Percentiles rank a stretch among this genome's conserved stretches.
Conservation (phyloP, 805 yeast genomes). For the Lipomyces oligophaga region DNA sequence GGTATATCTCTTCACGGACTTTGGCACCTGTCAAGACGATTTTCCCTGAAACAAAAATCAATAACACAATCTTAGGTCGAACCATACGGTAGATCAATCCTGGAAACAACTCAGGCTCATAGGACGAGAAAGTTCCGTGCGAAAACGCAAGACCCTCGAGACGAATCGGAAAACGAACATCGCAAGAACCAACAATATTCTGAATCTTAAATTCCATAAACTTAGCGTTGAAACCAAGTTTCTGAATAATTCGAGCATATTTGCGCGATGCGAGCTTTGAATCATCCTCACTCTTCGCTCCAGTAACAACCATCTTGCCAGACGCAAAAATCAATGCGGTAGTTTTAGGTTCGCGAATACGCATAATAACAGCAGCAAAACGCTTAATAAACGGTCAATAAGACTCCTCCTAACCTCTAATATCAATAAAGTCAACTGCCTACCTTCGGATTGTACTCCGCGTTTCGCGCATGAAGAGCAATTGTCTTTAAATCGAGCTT, state of each 20-base stretch:
- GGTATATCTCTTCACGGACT: slow-evolving; percentile 96
- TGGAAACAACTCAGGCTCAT: slow-evolving; percentile 97
- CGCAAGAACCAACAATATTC: slow-evolving; percentile 97
- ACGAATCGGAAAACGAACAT: slow-evolving; percentile 95
- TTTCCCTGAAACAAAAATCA: slow-evolving; percentile 95
- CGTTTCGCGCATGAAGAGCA: slow-evolving; percentile 97
- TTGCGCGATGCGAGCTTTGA: slow-evolving; percentile 97
- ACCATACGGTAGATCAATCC: slow-evolving; percentile 99
- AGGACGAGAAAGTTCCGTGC: slow-evolving; percentile 85
- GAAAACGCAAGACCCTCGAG: slow-evolving; percentile 95
- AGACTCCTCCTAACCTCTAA: background rate
- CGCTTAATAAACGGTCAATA: slow-evolving; percentile 43
- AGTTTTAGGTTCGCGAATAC: slow-evolving; percentile 97
- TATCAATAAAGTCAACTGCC: slow-evolving; percentile 1
- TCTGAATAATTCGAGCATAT: slow-evolving; percentile 96
- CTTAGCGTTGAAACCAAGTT: slow-evolving; percentile 95
- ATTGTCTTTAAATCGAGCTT: slow-evolving; percentile 93
- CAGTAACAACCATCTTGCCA: slow-evolving; percentile 99
- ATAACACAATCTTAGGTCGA: slow-evolving; percentile 91
- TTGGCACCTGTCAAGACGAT: slow-evolving; percentile 98
- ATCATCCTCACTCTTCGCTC: slow-evolving; percentile 98
- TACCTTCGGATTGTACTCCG: slow-evolving; percentile 89
- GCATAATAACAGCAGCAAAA: slow-evolving; percentile 99
- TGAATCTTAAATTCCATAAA: slow-evolving; percentile 97
- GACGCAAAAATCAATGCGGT: slow-evolving; percentile 97